These are phyloP conservation scores for Aspergillus carlsbadensis DNA, from an alignment of 495 filamentous ascomycete species.

Conservation along the genomic window DNA sequence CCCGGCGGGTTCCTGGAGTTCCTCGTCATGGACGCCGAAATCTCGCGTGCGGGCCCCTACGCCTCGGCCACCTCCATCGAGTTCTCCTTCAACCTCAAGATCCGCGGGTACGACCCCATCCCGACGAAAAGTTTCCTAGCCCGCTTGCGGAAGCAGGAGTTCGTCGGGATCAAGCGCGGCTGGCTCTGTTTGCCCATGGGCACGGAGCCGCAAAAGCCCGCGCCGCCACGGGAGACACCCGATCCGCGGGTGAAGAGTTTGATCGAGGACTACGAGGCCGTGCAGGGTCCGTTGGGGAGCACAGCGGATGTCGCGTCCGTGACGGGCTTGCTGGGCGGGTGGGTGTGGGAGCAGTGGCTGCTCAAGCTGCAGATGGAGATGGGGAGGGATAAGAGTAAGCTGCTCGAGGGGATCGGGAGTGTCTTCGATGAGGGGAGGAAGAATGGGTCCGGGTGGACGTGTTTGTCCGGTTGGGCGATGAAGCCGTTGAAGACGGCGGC, in stretches of 20 bases:
- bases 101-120: conserved; percentile 79
- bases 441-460: conserved; percentile 79
- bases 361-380: conserved; percentile 82
- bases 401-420: conserved; percentile 74
- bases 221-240: conserved; percentile 48
- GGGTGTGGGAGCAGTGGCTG: conserved; percentile 97
- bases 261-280: conserved; percentile 51
- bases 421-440: conserved; percentile 83
- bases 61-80: conserved; percentile 80
- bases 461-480: conserved; percentile 82
- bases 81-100: conserved; percentile 84
- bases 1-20: conserved; percentile 93
- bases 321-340: conserved; percentile 78
- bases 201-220: conserved; percentile 48
- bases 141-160: conserved; percentile 71
- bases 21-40: conserved; percentile 80
- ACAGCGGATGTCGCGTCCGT: conserved; percentile 71
- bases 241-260: conserved; percentile 52
- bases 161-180: conserved; percentile 74
- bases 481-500: conserved; percentile 58
- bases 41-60: conserved; percentile 76
- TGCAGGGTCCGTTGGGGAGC: conserved; percentile 70
- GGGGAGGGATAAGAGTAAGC: conserved; percentile 60
- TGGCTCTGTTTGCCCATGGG: conserved; percentile 93
- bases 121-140: conserved; percentile 78